Conservation (phyloP, 2,329 filamentous ascomycete species). For the Hirsutella minnesotensis region DNA sequence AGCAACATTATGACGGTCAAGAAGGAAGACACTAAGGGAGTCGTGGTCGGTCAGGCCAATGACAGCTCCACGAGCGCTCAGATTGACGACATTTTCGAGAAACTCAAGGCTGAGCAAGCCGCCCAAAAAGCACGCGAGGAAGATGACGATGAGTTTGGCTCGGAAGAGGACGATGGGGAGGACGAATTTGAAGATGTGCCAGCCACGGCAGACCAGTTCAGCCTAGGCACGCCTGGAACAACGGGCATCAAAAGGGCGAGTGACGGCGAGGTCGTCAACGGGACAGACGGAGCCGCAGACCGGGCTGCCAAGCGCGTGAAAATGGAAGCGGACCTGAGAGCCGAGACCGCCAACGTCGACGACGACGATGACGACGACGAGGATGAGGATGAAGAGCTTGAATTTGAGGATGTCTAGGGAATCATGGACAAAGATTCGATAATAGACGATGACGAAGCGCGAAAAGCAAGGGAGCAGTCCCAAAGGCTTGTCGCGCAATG, state of each 20-base stretch:
- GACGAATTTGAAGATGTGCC: slow-evolving; percentile 40
- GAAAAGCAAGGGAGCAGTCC: no score
- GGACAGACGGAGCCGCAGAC: slow-evolving; percentile 19
- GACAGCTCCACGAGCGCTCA: slow-evolving; percentile 42
- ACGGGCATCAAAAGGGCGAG: slow-evolving; percentile 16
- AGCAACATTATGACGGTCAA: slow-evolving; percentile 15
- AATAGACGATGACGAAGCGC: no score
- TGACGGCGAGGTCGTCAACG: slow-evolving; percentile 11
- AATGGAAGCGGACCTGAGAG: slow-evolving; percentile 36
- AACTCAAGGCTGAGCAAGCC: slow-evolving; percentile 49
- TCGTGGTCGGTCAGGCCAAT: slow-evolving; percentile 21
- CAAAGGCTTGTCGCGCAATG: no score
- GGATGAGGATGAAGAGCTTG: slow-evolving; percentile 41
- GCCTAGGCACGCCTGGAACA: slow-evolving; percentile 12
- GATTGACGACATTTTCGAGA: slow-evolving; percentile 57
- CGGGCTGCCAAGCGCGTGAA: slow-evolving; percentile 48
- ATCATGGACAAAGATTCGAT: no score
- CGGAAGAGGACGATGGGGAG: slow-evolving; percentile 28
- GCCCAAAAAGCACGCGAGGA: slow-evolving; percentile 25
- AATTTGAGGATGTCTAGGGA: slow-evolving; percentile 44
- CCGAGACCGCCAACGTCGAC: neutral
- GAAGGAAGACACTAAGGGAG: slow-evolving; percentile 36
- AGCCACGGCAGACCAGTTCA: slow-evolving; percentile 16
- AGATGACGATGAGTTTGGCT: slow-evolving; percentile 21
- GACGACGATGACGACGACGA: slow-evolving; percentile 28